Percentiles rank a stretch among this genome's conserved stretches.
These are phyloP conservation scores for Fonsecaea pedrosoi DNA, from an alignment of 2,329 filamentous ascomycete genomes.

Conservation along the genomic window DNA sequence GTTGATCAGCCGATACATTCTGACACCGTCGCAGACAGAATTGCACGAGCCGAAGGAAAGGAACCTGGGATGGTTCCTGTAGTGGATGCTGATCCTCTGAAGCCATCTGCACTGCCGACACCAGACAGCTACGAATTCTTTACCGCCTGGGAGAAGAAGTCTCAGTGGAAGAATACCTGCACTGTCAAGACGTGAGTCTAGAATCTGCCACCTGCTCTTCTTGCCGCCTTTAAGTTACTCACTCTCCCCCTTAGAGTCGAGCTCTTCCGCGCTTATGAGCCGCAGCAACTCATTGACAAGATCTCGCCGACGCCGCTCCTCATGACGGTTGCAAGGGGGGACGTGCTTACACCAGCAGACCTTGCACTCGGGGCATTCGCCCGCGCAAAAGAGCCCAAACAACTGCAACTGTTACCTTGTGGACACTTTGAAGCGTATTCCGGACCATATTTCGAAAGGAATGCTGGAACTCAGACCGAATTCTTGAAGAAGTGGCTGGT, in stretches of 20 bases:
- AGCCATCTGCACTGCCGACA: slow-evolving; percentile 45
- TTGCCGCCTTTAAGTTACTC: slow-evolving; percentile 23
- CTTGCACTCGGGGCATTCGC: slow-evolving; percentile 47
- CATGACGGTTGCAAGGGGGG: slow-evolving; percentile 47
- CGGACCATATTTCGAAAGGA: slow-evolving; percentile 40
- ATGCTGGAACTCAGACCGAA: slow-evolving; percentile 44
- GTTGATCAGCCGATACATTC: neutral
- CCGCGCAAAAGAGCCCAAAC: slow-evolving; percentile 50
- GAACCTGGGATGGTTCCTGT: slow-evolving; percentile 44
- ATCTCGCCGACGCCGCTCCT: slow-evolving; percentile 51
- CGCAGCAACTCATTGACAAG: slow-evolving; percentile 44
- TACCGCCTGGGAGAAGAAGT: slow-evolving; percentile 44
- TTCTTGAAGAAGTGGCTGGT: slow-evolving; percentile 44
- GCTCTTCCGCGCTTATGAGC: slow-evolving; percentile 37
- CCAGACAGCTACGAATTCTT: slow-evolving; percentile 48
- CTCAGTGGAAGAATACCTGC: slow-evolving; percentile 49
- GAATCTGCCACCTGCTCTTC: slow-evolving; percentile 19
- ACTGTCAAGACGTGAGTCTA: slow-evolving; percentile 45
- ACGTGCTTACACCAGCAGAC: slow-evolving; percentile 46
- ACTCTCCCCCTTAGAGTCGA: slow-evolving; percentile 29
- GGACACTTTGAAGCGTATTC: slow-evolving; percentile 52
- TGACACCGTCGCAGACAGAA: slow-evolving; percentile 35
- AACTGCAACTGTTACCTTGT: slow-evolving; percentile 47
- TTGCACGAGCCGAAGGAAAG: slow-evolving; percentile 45
- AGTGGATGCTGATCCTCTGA: slow-evolving; percentile 43